Conservation (phyloP, 306 rosid genomes). For the Rosa rugosa region DNA sequence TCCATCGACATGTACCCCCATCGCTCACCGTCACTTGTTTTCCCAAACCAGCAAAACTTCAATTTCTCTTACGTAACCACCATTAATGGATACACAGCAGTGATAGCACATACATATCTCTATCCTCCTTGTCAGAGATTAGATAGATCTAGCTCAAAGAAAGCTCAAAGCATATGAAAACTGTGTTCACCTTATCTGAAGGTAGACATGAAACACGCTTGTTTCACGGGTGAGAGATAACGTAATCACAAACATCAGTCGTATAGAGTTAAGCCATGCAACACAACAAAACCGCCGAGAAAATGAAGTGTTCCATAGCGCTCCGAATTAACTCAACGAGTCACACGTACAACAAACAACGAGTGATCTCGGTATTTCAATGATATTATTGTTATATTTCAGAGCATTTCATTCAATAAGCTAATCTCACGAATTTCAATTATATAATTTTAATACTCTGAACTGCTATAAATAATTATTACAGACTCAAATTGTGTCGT, state of each 20-base stretch:
- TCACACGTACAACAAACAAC: neutral
- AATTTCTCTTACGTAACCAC: neutral
- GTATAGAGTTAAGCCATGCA: neutral
- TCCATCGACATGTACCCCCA: neutral
- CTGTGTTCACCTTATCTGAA: neutral
- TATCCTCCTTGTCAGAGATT: neutral
- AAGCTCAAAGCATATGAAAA: neutral
- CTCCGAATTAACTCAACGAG: neutral
- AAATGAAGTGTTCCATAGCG: neutral
- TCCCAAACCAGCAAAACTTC: slow-evolving; percentile 3
- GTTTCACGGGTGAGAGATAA: slow-evolving; percentile 22
- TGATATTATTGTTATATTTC: too few relatives aligned
- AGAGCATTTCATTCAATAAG: too few relatives aligned
- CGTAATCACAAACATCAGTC: neutral
- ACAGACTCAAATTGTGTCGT: too few relatives aligned
- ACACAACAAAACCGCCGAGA: neutral
- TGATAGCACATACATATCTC: neutral
- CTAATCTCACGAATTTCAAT: too few relatives aligned
- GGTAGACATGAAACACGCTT: slow-evolving; percentile 18
- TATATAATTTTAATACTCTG: too few relatives aligned
- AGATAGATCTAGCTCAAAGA: neutral
- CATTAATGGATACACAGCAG: neutral
- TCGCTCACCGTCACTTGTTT: neutral
- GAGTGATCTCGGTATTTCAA: too few relatives aligned
- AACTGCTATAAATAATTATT: too few relatives aligned